These are phyloP conservation scores for Kurtzmaniella quercitrusa DNA, from an alignment of 1,139 yeast species.

Conservation along the genomic window DNA sequence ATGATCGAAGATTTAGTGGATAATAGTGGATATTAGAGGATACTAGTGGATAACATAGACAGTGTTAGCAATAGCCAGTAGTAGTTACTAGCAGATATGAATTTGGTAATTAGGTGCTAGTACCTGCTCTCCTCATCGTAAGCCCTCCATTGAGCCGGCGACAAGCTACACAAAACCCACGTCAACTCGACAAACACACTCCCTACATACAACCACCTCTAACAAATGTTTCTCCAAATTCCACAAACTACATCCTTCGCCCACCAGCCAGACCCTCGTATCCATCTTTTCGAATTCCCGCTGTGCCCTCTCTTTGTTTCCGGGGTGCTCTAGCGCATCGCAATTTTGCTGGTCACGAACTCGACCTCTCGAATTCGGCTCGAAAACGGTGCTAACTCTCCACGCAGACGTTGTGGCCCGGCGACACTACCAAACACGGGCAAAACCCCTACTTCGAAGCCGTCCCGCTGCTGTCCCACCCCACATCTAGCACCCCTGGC, in stretches of 20 bases:
- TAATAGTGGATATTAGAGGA: no score
- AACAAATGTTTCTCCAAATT: not conserved
- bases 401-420: not conserved
- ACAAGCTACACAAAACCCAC: not conserved
- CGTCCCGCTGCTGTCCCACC: not conserved
- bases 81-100: no score
- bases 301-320: not conserved
- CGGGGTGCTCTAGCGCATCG: not conserved
- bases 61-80: no score
- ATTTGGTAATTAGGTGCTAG: no score
- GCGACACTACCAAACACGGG: not conserved
- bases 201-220: not conserved
- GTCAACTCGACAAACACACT: not conserved
- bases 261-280: not conserved
- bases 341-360: constrained; percentile 1
- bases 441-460: not conserved
- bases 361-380: not conserved
- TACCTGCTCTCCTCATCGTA: no score
- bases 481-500: not conserved
- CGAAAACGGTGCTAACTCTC: not conserved
- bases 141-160: not conserved
- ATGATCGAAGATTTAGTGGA: no score
- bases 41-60: no score
- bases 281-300: not conserved
- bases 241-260: not conserved